Evolutionary conservation across 2,329 filamentous ascomycete species (phyloP).

Genomic region (Fusarium scirpi): DNA sequence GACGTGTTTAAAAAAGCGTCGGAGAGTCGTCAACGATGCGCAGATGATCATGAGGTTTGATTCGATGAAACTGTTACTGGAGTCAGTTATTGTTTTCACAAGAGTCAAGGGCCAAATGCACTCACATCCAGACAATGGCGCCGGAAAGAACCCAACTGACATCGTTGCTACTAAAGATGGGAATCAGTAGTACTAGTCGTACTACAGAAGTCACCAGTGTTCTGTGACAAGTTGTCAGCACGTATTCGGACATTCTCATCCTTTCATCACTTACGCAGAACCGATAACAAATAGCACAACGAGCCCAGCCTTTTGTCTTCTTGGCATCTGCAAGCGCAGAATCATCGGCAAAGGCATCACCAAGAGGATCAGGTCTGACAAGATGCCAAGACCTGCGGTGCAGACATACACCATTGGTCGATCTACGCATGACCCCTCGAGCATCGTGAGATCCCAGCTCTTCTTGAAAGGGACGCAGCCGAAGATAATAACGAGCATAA

Average conservation of each 20-base stretch:
- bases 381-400: conserved; percentile 60
- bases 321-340: conserved; percentile 58
- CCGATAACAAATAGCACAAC: conserved; percentile 61
- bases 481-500: conserved; percentile 53
- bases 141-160: conserved; percentile 50
- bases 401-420: conserved; percentile 39
- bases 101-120: not conserved
- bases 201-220: conserved; percentile 54
- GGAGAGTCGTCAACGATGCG: conserved; percentile 53
- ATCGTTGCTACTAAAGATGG: conserved; percentile 45
- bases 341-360: conserved; percentile 61
- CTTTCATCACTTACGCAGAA: conserved; percentile 43
- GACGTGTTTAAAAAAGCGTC: conserved; percentile 51
- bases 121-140: conserved; percentile 50
- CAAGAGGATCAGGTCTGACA: conserved; percentile 61
- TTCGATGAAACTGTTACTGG: conserved; percentile 49
- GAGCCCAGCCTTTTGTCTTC: conserved; percentile 60
- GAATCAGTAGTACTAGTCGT: conserved; percentile 49
- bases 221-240: conserved; percentile 38
- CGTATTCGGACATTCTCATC: accelerated
- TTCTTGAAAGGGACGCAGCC: conserved; percentile 53
- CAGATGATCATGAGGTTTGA: conserved; percentile 54
- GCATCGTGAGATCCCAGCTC: conserved; percentile 48
- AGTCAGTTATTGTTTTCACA: conserved; percentile 12
- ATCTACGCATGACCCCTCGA: conserved; percentile 57